phyloP scores from a whole-genome alignment of 352 stramenopile species.

The Phytophthora chlamydospora region DNA sequence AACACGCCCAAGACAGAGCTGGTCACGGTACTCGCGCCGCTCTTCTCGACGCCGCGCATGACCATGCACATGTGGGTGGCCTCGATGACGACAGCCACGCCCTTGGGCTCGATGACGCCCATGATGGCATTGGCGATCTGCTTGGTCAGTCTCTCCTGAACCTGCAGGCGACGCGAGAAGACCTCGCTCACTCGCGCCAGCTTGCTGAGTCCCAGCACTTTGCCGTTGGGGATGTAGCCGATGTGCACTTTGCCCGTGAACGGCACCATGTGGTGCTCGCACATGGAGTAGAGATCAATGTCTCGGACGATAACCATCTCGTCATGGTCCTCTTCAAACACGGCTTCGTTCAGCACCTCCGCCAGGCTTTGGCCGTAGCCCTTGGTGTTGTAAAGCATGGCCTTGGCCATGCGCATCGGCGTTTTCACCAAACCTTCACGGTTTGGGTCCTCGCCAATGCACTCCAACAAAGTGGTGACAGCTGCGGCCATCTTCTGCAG shows the following conservation, averaged over 20 bases:
- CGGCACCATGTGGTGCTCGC: constrained; percentile 99
- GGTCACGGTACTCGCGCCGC: constrained; percentile 95
- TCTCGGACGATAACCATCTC: constrained; percentile 99
- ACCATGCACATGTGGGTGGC: constrained; percentile 99
- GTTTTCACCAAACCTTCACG: constrained; percentile 97
- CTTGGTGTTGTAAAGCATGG: constrained; percentile 96
- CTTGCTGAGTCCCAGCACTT: constrained; percentile 98
- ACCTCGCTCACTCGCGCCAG: constrained; percentile 98
- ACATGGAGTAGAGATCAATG: constrained; percentile 99
- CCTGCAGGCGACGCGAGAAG: constrained; percentile 96
- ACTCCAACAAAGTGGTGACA: constrained; percentile 93
- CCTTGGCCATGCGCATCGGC: constrained; percentile 97
- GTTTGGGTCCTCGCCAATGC: constrained; percentile 94
- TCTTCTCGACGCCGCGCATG: constrained; percentile 99
- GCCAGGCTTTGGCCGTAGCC: constrained; percentile 93
- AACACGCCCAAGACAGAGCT: constrained; percentile 97
- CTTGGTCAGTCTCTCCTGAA: constrained; percentile 99
- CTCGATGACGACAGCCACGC: constrained; percentile 99
- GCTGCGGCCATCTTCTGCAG: constrained; percentile 94
- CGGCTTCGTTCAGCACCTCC: constrained; percentile 95
- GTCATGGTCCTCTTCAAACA: constrained; percentile 98
- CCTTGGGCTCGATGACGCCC: constrained; percentile 95
- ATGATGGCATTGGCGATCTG: constrained; percentile 99
- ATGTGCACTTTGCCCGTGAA: constrained; percentile 98
- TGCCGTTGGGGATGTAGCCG: constrained; percentile 94